These are phyloP conservation scores for Ammopiptanthus mongolicus DNA, from an alignment of 306 rosid genomes.

Conservation along the genomic window DNA sequence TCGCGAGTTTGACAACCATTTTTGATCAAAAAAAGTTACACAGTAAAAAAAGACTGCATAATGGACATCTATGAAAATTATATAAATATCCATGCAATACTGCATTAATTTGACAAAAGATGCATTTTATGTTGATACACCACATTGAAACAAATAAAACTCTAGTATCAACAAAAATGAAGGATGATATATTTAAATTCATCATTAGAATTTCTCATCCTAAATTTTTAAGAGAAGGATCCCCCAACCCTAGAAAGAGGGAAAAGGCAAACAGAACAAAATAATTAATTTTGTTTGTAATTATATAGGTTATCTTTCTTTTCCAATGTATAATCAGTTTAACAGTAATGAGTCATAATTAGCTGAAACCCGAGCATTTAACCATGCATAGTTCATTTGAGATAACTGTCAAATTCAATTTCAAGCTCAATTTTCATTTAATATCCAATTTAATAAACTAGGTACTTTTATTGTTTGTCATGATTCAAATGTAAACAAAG, in stretches of 20 bases:
- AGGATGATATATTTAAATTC: not conserved
- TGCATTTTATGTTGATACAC: not conserved
- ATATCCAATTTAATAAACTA: slow-evolving; percentile 4
- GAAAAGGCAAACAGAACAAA: not conserved
- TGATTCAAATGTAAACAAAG: not conserved
- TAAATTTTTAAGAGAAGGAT: not conserved
- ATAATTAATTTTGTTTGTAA: not conserved
- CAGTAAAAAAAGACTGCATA: not conserved
- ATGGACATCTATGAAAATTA: not conserved
- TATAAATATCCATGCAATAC: not conserved
- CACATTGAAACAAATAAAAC: slow-evolving; percentile 18
- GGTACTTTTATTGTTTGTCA: not conserved
- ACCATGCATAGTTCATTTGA: not conserved
- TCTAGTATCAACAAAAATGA: not conserved
- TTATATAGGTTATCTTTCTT: not conserved
- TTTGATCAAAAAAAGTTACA: too few relatives aligned
- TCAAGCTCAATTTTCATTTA: slow-evolving; percentile 5
- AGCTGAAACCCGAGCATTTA: not conserved
- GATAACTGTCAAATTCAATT: not conserved
- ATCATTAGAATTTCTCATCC: not conserved
- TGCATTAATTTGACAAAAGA: not conserved
- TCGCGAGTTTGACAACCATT: too few relatives aligned
- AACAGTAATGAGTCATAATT: slow-evolving; percentile 6
- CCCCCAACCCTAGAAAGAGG: not conserved
- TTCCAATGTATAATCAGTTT: not conserved